Conservation (phyloP, 768 basidiomycete genomes). For the Mycena galopus region DNA sequence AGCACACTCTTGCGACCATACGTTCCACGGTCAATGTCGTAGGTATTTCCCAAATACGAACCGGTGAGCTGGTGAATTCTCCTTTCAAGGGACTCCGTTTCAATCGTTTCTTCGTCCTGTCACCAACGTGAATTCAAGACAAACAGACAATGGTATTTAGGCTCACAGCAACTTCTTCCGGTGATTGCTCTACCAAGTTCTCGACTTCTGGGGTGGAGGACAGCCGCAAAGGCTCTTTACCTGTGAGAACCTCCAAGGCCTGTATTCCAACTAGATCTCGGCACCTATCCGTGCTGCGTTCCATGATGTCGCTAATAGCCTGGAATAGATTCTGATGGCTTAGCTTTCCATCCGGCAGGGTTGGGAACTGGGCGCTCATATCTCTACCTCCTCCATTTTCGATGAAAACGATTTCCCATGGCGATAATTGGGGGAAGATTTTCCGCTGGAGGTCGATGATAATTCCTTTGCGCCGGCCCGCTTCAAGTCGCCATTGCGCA, state of each 20-base stretch:
- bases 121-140: not conserved
- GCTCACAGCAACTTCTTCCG: conserved; percentile 1
- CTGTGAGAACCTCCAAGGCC: not conserved
- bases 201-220: not conserved
- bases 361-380: not conserved
- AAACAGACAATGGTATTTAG: not conserved
- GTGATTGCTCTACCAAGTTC: not conserved
- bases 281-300: not conserved
- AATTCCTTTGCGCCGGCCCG: conserved; percentile 4
- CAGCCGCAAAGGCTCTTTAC: not conserved
- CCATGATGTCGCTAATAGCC: not conserved
- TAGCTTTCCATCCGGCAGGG: not conserved
- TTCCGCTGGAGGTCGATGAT: conserved; percentile 16
- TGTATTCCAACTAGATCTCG: not conserved
- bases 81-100: not conserved
- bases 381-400: conserved; percentile 13
- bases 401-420: conserved; percentile 9
- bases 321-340: conserved; percentile 25
- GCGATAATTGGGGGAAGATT: conserved; percentile 2
- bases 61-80: conserved; percentile 6
- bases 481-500: conserved; percentile 10
- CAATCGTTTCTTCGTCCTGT: not conserved
- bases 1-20: conserved; percentile 19
- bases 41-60: conserved; percentile 11
- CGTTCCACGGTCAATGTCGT: conserved; percentile 12